Conservation (phyloP, 345 rosid genomes). For the Microcos paniculata region DNA sequence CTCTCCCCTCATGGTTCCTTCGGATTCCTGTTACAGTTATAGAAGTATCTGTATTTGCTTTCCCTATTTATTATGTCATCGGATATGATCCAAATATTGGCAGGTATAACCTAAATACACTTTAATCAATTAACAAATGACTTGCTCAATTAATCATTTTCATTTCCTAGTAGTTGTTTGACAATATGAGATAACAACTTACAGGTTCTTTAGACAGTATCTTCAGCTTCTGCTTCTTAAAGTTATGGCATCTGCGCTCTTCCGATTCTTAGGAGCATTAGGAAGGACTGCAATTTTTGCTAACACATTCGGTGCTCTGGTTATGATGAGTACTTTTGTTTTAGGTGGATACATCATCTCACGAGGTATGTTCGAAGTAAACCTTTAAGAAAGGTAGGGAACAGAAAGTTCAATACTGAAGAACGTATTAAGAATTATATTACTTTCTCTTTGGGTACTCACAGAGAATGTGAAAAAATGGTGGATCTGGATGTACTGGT, state of each 20-base stretch:
- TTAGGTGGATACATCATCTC: slow-evolving; percentile 47
- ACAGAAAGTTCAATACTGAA: background rate
- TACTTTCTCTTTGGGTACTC: background rate
- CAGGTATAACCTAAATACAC: slow-evolving; percentile 41
- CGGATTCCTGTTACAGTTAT: slow-evolving; percentile 61
- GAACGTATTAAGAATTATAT: background rate
- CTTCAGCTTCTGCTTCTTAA: slow-evolving; percentile 34
- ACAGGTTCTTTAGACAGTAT: slow-evolving; percentile 52
- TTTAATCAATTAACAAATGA: background rate
- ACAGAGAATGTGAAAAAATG: slow-evolving; percentile 72
- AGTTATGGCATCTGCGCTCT: slow-evolving; percentile 48
- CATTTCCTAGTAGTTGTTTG: background rate
- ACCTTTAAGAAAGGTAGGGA: background rate
- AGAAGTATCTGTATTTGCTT: slow-evolving; percentile 61
- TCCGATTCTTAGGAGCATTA: slow-evolving; percentile 47
- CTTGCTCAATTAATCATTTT: background rate
- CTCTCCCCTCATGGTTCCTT: slow-evolving; percentile 76
- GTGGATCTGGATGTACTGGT: slow-evolving; percentile 91
- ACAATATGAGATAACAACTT: background rate
- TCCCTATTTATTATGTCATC: slow-evolving; percentile 55
- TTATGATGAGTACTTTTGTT: slow-evolving; percentile 32
- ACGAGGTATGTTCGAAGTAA: slow-evolving; percentile 13
- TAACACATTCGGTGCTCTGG: slow-evolving; percentile 48
- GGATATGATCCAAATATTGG: slow-evolving; percentile 66
- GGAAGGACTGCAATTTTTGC: slow-evolving; percentile 51